Conservation (phyloP, 306 rosid genomes). For the Lathyrus tuberosus region DNA sequence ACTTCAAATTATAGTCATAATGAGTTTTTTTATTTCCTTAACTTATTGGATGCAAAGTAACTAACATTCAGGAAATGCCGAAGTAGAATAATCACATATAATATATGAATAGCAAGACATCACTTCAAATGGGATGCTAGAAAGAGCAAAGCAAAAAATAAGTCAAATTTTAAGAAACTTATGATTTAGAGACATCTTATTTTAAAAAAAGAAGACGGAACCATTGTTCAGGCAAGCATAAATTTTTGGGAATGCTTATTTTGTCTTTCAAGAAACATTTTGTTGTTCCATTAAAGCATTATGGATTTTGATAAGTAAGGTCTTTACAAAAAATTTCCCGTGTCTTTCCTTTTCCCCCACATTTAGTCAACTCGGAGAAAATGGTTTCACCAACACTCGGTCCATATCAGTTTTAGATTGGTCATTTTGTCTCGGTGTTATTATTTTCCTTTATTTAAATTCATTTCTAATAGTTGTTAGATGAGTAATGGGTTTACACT, state of each 20-base stretch:
- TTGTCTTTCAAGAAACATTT: constrained; percentile 1
- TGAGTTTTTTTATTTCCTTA: constrained; percentile 19
- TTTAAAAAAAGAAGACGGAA: constrained; percentile 8
- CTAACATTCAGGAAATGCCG: constrained; percentile 8
- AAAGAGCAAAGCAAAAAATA: constrained; percentile 19
- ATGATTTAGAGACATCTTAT: constrained; percentile 4
- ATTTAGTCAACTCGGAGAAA: not conserved
- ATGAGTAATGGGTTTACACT: constrained; percentile 1
- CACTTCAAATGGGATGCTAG: constrained; percentile 26
- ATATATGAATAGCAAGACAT: constrained; percentile 11
- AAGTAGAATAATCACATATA: constrained; percentile 13
- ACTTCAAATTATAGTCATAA: not conserved
- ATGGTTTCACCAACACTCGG: not conserved
- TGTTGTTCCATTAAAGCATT: constrained; percentile 1
- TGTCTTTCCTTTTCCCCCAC: not conserved
- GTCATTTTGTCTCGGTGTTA: constrained; percentile 10
- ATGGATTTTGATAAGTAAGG: constrained; percentile 2
- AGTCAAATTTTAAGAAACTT: not conserved
- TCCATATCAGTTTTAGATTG: not conserved
- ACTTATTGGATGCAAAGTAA: constrained; percentile 6
- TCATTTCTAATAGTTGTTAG: constrained; percentile 25
- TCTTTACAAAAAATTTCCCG: not conserved
- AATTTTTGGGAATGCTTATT: constrained; percentile 12
- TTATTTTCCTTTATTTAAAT: constrained; percentile 6
- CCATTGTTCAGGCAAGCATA: no score